Evolutionary conservation across 1,284 basidiomycete species (phyloP).

Genomic region (Farysia itapuensis): DNA sequence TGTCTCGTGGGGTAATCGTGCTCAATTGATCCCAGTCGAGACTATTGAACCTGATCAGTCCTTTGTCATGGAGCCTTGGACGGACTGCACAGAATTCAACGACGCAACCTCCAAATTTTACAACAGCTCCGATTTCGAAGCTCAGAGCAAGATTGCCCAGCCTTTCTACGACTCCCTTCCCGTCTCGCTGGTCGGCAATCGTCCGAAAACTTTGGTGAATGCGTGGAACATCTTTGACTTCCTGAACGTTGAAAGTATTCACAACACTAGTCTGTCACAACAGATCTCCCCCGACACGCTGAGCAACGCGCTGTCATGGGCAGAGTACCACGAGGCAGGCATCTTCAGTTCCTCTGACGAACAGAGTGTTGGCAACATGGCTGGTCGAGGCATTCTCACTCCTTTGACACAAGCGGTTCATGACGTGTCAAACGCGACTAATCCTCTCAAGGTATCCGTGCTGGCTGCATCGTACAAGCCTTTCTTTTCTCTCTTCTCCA

Average conservation of each 20-base stretch:
- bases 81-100: slow-evolving; percentile 61
- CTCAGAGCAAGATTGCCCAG: slow-evolving; percentile 65
- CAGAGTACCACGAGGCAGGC: slow-evolving; percentile 76
- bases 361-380: slow-evolving; percentile 76
- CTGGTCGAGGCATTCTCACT: slow-evolving; percentile 74
- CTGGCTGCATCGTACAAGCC: slow-evolving; percentile 79
- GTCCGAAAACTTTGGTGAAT: slow-evolving; percentile 71
- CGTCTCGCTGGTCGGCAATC: slow-evolving; percentile 70
- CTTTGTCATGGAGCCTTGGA: slow-evolving; percentile 81
- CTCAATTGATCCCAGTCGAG: slow-evolving; percentile 71
- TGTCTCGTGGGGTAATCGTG: slow-evolving; percentile 74
- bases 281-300: slow-evolving; percentile 23
- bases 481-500: slow-evolving; percentile 81
- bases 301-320: slow-evolving; percentile 62
- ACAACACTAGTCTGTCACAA: slow-evolving; percentile 59
- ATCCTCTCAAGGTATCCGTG: slow-evolving; percentile 75
- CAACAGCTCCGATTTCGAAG: slow-evolving; percentile 65
- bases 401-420: slow-evolving; percentile 72
- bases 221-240: slow-evolving; percentile 69
- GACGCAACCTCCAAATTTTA: slow-evolving; percentile 49
- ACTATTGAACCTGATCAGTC: slow-evolving; percentile 80
- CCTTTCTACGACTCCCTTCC: slow-evolving; percentile 70
- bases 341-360: slow-evolving; percentile 71
- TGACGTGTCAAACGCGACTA: slow-evolving; percentile 74
- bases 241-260: slow-evolving; percentile 71